Base-by-base conservation (phyloP, 345 rosid species). In the Pistacia vera region DNA sequence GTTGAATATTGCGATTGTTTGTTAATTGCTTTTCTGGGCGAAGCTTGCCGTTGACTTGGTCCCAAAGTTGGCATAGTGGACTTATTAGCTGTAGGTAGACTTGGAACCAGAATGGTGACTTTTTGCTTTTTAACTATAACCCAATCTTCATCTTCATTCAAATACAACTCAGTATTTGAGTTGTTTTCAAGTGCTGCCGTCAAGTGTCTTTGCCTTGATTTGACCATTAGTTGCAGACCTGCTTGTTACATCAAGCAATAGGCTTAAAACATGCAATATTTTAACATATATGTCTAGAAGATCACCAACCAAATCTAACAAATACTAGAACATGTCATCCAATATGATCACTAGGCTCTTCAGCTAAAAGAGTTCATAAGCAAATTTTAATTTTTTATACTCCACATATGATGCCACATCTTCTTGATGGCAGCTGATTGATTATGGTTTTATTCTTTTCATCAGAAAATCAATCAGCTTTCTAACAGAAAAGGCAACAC, bases 41-140 rank as follows among this genome's bases (percentile, higher is more conserved):
- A 49, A 25, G 77, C 81, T 80, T 81, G 86, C 58, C 63, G 36
- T 13, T 80, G 83, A 76, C 73, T 68, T 55, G 75, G 80, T 63
- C 76, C 86, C 28, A 86, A 85, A 67, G 81, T 84, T 75, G 81
- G 83, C 62, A 73, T 4, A 52, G 73, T 72, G 55, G 82, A 71
- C 16, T 67, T 78, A 55, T 67, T 73, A 59, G 86, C 72, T 3
- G 35, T 20, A 35, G 85, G 85, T 48, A 84, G 83, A 57, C 92
- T 80, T 78, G 97, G 94, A 77, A 93, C 72, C 25, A 88, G 77
- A 86, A 93, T 87, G 69, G 88, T 83, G 74, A 93, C 86, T 78
- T 84, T 86, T 80, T 91, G 96, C 83, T 83, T 90, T 73, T 90
- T 91, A 80, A 93, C 93, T 18, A 91, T 72, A 6, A 91, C 81